Base-by-base conservation (phyloP, 176 grass and related monocot genomes). In the Rhynchospora breviuscula region DNA sequence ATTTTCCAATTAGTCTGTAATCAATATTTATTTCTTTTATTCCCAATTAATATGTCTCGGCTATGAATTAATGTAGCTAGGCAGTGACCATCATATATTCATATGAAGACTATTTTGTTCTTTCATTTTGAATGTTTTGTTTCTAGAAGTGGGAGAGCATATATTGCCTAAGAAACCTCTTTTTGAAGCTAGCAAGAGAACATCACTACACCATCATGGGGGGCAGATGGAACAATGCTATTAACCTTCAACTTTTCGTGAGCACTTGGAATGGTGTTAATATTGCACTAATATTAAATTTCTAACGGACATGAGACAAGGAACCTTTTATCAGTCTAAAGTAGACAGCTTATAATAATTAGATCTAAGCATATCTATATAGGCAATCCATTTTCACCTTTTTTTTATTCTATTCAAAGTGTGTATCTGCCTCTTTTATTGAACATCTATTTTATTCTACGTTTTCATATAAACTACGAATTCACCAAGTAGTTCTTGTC, bases 211-310 rank as follows among this genome's bases (percentile, higher is more conserved):
- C 72, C 85, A 92, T 92, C 85, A 90, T 87, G 88, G 88, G 84
- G 77, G 84, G 81, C 90, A 92, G 86, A 95, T 87, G 86, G 93
- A 94, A 94, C 93, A 94, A 92, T 90, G 90, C 88, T 89, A 89
- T 84, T 59, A 85, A 23, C 63, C 75, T 92, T 77, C 85, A 54
- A 91, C 93, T 95, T 95, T 91, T 92, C 89, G 88, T 87, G 87
- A 95, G 90, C 93, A 90, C 88, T 92, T 84, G 90, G 85, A 91
- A 23, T 57, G 49, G 73, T 56, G 49, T 85, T 86, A 83, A 81
- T 84, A 43, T 88, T 87, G 35, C 31, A 64, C 79, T 23, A 90
- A 89, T 40, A 40, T 90, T 84, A 53, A 62, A 90, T 68, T 84
- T 87, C 79, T 59, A 90, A 89, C 83, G 84, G 86, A 88, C 88